phyloP scores from a whole-genome alignment of 2,329 filamentous ascomycete genomes.

The Ceratocystis ficicola region DNA sequence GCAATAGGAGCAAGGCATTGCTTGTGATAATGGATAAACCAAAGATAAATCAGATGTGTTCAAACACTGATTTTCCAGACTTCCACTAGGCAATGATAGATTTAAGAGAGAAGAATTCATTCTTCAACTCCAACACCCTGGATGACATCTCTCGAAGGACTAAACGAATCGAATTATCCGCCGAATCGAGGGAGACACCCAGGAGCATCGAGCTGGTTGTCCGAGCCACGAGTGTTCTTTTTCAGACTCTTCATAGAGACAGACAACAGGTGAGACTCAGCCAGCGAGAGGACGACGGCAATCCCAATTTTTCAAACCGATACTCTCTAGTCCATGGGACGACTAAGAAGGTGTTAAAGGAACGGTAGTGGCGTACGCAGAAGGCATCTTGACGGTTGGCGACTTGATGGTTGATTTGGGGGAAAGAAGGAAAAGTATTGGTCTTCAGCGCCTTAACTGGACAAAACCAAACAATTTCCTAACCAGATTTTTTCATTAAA shows the following conservation, averaged over 20 bases:
- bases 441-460: neutral
- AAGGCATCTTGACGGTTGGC: conserved; percentile 31
- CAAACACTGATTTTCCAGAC: neutral
- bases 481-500: conserved; percentile 12
- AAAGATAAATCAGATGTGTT: conserved; percentile 11
- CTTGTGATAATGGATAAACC: conserved; percentile 20
- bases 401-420: conserved; percentile 18
- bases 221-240: conserved; percentile 15
- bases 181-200: conserved; percentile 44
- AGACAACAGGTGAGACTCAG: neutral
- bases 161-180: conserved; percentile 36
- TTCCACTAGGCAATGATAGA: conserved; percentile 47
- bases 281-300: conserved; percentile 80
- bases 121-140: conserved; percentile 73
- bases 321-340: conserved; percentile 20
- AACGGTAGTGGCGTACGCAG: conserved; percentile 43
- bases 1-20: conserved; percentile 33
- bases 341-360: conserved; percentile 27
- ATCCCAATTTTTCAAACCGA: conserved; percentile 39
- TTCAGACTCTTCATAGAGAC: conserved; percentile 18
- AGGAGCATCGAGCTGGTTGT: conserved; percentile 70
- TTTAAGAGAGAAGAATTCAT: conserved; percentile 59
- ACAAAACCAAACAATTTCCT: conserved; percentile 15
- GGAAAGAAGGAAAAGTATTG: conserved; percentile 14
- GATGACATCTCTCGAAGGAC: conserved; percentile 44